phyloP scores from a whole-genome alignment of 108 stramenopile species.

The Hondaea fermentalgiana region DNA sequence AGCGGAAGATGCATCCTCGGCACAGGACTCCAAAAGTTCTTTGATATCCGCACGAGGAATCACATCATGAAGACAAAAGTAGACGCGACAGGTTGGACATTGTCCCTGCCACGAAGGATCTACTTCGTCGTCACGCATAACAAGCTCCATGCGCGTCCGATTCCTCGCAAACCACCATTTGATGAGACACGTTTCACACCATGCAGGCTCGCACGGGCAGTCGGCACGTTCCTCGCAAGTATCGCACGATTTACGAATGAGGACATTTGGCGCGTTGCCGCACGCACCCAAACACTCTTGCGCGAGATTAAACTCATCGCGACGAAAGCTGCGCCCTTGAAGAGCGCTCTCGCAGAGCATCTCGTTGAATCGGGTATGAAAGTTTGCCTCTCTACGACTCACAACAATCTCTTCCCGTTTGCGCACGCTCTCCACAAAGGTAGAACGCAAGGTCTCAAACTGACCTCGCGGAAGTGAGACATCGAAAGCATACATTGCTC shows the following conservation, averaged over 20 bases:
- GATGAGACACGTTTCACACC: background rate
- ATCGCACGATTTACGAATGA: background rate
- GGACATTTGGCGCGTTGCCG: background rate
- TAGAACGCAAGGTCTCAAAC: background rate
- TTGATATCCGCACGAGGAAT: background rate
- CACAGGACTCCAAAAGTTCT: background rate
- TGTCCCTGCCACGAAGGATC: background rate
- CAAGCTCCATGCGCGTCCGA: background rate
- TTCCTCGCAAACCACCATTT: background rate
- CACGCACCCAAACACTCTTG: background rate
- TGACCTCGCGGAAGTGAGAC: background rate
- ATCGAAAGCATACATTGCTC: background rate
- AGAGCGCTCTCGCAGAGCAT: background rate
- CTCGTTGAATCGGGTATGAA: background rate
- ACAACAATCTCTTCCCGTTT: background rate
- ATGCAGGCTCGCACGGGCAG: background rate
- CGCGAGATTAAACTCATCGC: background rate
- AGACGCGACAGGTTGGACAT: slow-evolving; percentile 4
- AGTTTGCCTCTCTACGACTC: background rate
- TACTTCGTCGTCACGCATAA: background rate
- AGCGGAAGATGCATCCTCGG: background rate
- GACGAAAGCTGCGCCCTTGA: background rate
- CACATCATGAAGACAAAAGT: background rate
- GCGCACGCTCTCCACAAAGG: background rate
- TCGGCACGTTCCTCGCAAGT: background rate